Base-by-base conservation (phyloP, 2,329 filamentous ascomycete genomes). In the Rhytidhysteron rufulum region DNA sequence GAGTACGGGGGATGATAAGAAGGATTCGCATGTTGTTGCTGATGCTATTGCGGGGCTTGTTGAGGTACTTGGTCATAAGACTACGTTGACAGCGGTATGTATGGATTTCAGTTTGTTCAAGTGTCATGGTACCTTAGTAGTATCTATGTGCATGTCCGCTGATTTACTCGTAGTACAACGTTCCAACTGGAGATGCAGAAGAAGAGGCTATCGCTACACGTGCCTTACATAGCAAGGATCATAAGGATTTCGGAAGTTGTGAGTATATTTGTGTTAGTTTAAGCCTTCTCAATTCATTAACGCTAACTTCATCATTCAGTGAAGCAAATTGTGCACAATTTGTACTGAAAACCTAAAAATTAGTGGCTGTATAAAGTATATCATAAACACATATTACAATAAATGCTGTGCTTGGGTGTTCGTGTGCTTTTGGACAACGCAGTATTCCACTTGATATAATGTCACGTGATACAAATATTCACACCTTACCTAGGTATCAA, bases 31-130 rank as follows among this genome's bases (percentile, higher is more conserved):
- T 24, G 54, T 65, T 17, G 72, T 76, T 4, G 70, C 64, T 9
- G 62, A 71, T 46, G 67, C 68, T 3, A 69, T 76, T 27, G 51
- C 68, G 20, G 54, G 62, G n/a, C 53, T 76, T 10, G 72, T 76
- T 3, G 53, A 69, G 39, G 47, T 52, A 5, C 49, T 76, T n/a
- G 73, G 67, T 1, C 57, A 63, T 40, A 63, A 62, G 36, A 65
- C 61, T 2, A 60, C 50, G 1, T 41, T 65, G 41, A 61, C 58
- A 34, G 58, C 58, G 24, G 61, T 63, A 52, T 41, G 61, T 51
- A 5, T 17, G 13, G 2, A 5, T 34, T 32, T 21, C 24, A 27
- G 13, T 27, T 13, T 13, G 7, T 27, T 8, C 24, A 27, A 27
- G n/a, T n/a, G n/a, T n/a, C n/a, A n/a, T n/a, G n/a, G n/a, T n/a